A percentile compares a stretch with the other conserved stretches of the same genome.
These are phyloP conservation scores for Malus hybrid DNA, from an alignment of 331 rosid species.

Conservation along the genomic window DNA sequence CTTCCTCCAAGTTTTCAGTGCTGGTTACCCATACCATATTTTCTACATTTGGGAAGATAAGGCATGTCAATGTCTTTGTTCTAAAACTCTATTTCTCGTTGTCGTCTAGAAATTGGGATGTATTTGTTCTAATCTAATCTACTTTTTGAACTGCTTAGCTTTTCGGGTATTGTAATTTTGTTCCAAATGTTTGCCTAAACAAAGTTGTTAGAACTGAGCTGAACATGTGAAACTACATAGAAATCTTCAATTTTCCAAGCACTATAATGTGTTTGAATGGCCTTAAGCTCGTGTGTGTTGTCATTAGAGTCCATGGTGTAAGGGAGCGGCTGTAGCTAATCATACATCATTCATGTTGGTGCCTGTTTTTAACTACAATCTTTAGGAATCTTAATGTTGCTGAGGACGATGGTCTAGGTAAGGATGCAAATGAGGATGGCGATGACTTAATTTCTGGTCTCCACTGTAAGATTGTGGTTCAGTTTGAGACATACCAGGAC, in stretches of 20 bases:
- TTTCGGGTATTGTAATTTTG: neutral
- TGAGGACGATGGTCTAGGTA: conserved; percentile 65
- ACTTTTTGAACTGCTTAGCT: neutral
- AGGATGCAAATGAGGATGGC: conserved; percentile 55
- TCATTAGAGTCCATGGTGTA: neutral
- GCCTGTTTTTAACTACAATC: conserved; percentile 18
- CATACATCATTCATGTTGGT: conserved; percentile 9
- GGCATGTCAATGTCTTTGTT: conserved; percentile 24
- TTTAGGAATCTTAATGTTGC: conserved; percentile 81
- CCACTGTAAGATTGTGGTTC: conserved; percentile 85
- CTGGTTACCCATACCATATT: conserved; percentile 90
- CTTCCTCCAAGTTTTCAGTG: conserved; percentile 93
- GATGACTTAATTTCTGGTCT: conserved; percentile 67
- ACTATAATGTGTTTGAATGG: neutral
- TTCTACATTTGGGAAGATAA: conserved; percentile 80
- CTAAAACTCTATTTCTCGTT: neutral
- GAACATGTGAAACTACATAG: neutral
- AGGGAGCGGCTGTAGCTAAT: conserved; percentile 12
- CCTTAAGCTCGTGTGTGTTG: neutral
- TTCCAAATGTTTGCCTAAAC: neutral
- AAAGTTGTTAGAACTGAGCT: neutral
- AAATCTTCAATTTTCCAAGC: neutral
- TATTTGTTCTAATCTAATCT: neutral
- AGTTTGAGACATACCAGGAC: conserved; percentile 72
- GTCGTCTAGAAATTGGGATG: neutral